Base-by-base conservation (phyloP, 768 basidiomycete genomes). In the Boletellus ananiceps region DNA sequence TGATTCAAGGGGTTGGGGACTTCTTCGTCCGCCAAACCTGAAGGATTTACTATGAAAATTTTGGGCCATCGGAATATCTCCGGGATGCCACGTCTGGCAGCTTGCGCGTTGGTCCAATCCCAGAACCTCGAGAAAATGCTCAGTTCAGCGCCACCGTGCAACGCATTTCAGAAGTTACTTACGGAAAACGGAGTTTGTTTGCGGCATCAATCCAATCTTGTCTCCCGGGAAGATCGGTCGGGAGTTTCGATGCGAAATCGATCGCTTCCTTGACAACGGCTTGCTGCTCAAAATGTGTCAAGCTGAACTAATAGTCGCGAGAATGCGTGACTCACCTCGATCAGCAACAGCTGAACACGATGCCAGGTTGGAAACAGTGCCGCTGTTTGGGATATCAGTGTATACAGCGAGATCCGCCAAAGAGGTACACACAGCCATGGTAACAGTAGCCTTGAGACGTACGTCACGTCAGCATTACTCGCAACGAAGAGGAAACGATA, bases 281-380 rank as follows among this genome's bases (percentile, higher is more conserved):
- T 60, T 60, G 59, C 58, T 60, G 36, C 40, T 35, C 33, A 11
- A 29, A 3, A 8, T 14, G 0, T 23, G 5, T 33, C 15, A 5
- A 31, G 32, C 27, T 4, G 4, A 37, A 21, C 4, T 16, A 5
- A 19, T 27, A 1, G 21, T 13, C 3, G 11, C 0, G 2, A 7
- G 35, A 41, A 33, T 18, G 12, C 8, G 14, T 1, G 11, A 43
- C 47, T 25, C 13, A 51, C 58, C 42, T 60, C 58, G 12, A 51
- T 11, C 16, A 60, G 44, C 43, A 60, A 5, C 23, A 54, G 0
- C n/a, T 49, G 35, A 16, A 53, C 38, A 40, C 58, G 55, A 12
- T 60, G 59, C 58, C 58, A 60, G n/a, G 59, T 38, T 25, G 58
- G 58, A 40, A 60, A 60, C 21, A 60, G 23, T n/a, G 59, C 47